Conservation (phyloP, 805 yeast genomes). For the Ogataea corticis region DNA sequence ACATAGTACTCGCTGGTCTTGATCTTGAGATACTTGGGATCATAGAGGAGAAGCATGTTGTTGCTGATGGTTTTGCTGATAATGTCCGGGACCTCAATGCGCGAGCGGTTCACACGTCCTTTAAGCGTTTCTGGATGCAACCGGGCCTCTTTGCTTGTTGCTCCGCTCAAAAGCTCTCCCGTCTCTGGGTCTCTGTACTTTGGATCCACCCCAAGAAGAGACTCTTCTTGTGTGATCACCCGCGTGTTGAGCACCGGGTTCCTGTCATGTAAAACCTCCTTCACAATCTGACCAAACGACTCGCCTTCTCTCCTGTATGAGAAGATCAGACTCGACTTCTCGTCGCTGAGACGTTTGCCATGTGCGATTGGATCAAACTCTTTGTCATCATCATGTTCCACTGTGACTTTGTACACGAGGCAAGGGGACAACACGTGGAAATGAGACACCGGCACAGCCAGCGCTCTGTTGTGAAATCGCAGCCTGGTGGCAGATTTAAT, state of each 20-base stretch:
- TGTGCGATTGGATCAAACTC: slow-evolving; percentile 16
- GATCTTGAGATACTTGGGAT: slow-evolving; percentile 64
- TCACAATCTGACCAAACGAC: slow-evolving; percentile 44
- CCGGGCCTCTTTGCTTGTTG: slow-evolving; percentile 52
- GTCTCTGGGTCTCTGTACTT: slow-evolving; percentile 35
- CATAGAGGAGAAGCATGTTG: slow-evolving; percentile 57
- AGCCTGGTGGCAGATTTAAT: not conserved
- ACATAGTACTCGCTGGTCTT: slow-evolving; percentile 45
- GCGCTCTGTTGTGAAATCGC: not conserved
- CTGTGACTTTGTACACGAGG: slow-evolving; percentile 13
- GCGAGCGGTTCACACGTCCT: slow-evolving; percentile 55
- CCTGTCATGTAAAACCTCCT: slow-evolving; percentile 37
- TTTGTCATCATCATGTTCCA: slow-evolving; percentile 29
- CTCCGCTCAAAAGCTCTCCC: slow-evolving; percentile 37
- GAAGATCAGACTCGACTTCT: slow-evolving; percentile 31
- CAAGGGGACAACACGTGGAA: not conserved
- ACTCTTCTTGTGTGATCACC: slow-evolving; percentile 41
- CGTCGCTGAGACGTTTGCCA: slow-evolving; percentile 23
- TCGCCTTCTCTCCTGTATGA: slow-evolving; percentile 41
- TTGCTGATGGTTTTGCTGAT: slow-evolving; percentile 62
- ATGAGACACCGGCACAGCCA: not conserved
- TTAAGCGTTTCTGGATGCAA: slow-evolving; percentile 55
- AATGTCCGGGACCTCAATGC: slow-evolving; percentile 54
- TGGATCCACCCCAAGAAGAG: slow-evolving; percentile 32
- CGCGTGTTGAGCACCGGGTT: slow-evolving; percentile 33